These are phyloP conservation scores for Phytophthora ramorum DNA, from an alignment of 352 stramenopile genomes.

Conservation along the genomic window DNA sequence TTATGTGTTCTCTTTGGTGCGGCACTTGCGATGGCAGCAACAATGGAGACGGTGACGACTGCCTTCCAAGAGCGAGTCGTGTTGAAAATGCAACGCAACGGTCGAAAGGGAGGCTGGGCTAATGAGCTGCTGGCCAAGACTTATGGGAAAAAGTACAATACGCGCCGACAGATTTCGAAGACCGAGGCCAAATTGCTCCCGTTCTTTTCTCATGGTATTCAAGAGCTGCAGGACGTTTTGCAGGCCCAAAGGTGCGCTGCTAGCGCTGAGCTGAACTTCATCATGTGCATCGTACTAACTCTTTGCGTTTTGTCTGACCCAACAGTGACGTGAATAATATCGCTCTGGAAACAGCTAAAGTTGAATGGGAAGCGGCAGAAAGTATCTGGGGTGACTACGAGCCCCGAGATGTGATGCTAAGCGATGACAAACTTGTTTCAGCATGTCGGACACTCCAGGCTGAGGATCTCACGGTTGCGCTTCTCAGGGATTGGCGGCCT, in stretches of 20 bases:
- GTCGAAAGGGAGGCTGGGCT: conserved; percentile 47
- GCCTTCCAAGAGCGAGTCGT: conserved; percentile 71
- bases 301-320: not conserved
- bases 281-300: not conserved
- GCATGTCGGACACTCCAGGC: conserved; percentile 39
- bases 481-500: conserved; percentile 45
- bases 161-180: conserved; percentile 65
- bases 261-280: not conserved
- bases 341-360: conserved; percentile 23
- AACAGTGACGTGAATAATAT: conserved; percentile 45
- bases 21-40: conserved; percentile 34
- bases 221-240: conserved; percentile 69
- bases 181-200: conserved; percentile 66
- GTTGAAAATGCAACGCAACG: conserved; percentile 71
- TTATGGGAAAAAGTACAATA: conserved; percentile 63
- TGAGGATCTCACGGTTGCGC: conserved; percentile 28
- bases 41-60: conserved; percentile 48
- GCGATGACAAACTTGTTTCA: conserved; percentile 40
- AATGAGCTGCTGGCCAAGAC: conserved; percentile 64
- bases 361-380: conserved; percentile 24
- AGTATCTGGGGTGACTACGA: conserved; percentile 26
- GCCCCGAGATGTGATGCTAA: conserved; percentile 37
- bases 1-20: conserved; percentile 54
- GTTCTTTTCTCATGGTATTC: conserved; percentile 67
- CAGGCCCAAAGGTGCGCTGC: conserved; percentile 52